Evolutionary conservation across 2,329 filamentous ascomycete genomes (phyloP).

Genomic region (Biscogniauxia mediterranea): DNA sequence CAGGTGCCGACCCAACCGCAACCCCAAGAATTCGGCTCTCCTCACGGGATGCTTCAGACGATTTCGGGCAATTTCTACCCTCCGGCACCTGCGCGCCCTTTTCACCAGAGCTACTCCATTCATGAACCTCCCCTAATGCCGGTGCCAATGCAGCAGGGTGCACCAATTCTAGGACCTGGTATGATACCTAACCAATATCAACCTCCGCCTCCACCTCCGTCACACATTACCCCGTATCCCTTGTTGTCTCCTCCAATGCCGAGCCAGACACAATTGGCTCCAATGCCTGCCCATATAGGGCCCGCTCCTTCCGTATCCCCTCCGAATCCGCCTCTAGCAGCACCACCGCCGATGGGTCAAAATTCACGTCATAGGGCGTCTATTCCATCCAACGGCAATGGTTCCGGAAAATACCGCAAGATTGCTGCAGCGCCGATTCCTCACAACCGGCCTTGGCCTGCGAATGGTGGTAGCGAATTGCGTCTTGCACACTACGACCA

Average conservation of each 20-base stretch:
- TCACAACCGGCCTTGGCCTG: constrained; percentile 47
- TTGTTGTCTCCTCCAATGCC: constrained; percentile 27
- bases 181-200: constrained; percentile 21
- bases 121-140: constrained; percentile 31
- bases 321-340: constrained; percentile 21
- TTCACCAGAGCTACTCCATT: constrained; percentile 35
- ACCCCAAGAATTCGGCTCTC: constrained; percentile 28
- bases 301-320: constrained; percentile 26
- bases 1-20: constrained; percentile 17
- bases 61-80: constrained; percentile 38
- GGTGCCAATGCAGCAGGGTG: constrained; percentile 17
- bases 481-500: constrained; percentile 57
- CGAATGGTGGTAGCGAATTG: constrained; percentile 48
- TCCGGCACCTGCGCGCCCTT: constrained; percentile 34
- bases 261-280: constrained; percentile 24
- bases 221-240: constrained; percentile 18
- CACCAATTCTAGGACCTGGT: constrained; percentile 13
- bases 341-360: constrained; percentile 29
- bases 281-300: constrained; percentile 27
- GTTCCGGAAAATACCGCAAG: constrained; percentile 49
- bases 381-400: constrained; percentile 29
- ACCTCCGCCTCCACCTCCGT: constrained; percentile 17
- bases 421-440: constrained; percentile 58
- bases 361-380: constrained; percentile 34
- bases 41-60: constrained; percentile 30